Evolutionary conservation across 2,329 filamentous ascomycete species (phyloP), one percentile per base, ranked within the genome.

Genomic region (Colletotrichum sp.): DNA sequence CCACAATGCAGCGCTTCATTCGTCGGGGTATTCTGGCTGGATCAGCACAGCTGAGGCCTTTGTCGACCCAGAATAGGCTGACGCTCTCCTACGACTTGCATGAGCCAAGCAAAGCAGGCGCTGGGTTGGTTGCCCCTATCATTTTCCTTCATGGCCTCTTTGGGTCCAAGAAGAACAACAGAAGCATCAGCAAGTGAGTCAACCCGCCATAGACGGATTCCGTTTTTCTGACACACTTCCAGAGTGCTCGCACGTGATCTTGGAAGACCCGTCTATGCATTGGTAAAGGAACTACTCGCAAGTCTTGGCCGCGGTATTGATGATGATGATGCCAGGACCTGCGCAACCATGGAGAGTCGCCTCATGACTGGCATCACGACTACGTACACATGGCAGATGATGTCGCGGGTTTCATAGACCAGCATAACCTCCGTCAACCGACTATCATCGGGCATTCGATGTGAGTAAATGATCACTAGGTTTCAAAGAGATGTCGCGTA

Each of bases 371-470:
- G 1, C 88, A 88, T 2, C 97, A 99, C 84, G 93, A 96, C 86
- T 99, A 99, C 84, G 84, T 86, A 2, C 90, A 92, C 60, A 96
- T 99, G 91, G 95, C 96, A 6, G 91, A 93, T 78, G 96, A 99
- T 80, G 92, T 98, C 13, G 92, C 93, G 71, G 88, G 90, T 60
- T 99, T 99, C 83, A 93, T 99, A 72, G 80, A 89, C 7, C 86
- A 94, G 71, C 93, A 98, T 83, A 87, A 89, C 5, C 86, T 98
- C n/a, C 86, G 90, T 60, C 87, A 94, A 32, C 89, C 93, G 3
- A 95, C 94, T 0, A 86, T 99, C 32, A 97, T 99, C 81, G 96
- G 96, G 0, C 97, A 99, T 85, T 98, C 95, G 2, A 99, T 99
- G 96, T 95, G 85, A 81, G 90, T 80, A 5, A 18, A 10, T 4